A percentile compares a stretch with the other conserved stretches of the same genome.
These are phyloP conservation scores for Pneumocystis jirovecii DNA, from an alignment of 1,139 yeast genomes.

Conservation along the genomic window DNA sequence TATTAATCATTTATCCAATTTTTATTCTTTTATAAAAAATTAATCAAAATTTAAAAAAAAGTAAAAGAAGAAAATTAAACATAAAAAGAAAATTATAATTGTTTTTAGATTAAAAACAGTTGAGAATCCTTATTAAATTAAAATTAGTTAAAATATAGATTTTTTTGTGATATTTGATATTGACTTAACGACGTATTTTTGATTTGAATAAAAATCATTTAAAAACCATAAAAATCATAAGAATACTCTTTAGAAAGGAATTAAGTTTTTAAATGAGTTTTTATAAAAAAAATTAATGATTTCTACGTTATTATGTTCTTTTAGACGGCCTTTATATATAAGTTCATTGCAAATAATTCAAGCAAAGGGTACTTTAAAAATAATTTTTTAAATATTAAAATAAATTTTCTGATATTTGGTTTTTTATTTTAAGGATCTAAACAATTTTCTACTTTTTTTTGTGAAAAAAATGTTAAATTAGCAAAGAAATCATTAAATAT, in stretches of 20 bases:
- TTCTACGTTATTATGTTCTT: not conserved
- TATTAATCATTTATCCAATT: not conserved
- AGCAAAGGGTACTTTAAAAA: not conserved
- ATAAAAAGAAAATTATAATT: not conserved
- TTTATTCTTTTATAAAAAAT: not conserved
- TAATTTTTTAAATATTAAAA: no score
- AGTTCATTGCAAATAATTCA: not conserved
- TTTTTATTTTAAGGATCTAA: not conserved
- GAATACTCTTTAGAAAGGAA: not conserved
- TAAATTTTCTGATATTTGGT: no score
- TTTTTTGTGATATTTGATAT: no score
- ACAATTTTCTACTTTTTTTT: not conserved
- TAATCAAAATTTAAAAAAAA: not conserved
- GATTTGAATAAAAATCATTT: no score
- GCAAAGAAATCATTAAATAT: not conserved
- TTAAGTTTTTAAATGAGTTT: not conserved
- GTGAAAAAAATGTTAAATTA: not conserved
- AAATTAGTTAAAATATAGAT: no score
- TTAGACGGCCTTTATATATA: not conserved
- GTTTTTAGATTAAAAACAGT: no score
- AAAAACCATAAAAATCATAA: no score
- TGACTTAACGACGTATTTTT: no score
- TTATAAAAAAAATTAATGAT: not conserved
- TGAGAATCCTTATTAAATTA: no score
- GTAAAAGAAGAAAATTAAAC: not conserved